Evolutionary conservation across 73 alveolate genomes (phyloP).

Genomic region (Uronychia binucleata): DNA sequence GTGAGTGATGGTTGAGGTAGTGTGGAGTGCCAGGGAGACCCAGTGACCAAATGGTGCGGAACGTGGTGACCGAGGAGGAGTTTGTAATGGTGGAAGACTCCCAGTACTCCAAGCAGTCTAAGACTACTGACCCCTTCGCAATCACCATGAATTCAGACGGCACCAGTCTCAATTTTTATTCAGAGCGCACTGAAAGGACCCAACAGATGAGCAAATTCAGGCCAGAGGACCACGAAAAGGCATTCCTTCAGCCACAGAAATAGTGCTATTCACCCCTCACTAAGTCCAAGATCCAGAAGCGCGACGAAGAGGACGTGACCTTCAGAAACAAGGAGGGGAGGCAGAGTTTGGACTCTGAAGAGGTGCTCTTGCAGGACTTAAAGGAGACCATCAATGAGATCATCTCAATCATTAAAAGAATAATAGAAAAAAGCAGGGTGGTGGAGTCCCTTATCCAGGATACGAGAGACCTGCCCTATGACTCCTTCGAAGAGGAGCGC

Average conservation of each 20-base stretch:
- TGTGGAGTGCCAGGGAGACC: no score
- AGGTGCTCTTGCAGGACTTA: constrained; percentile 13
- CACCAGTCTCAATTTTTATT: neutral
- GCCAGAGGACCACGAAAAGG: neutral
- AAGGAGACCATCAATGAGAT: constrained; percentile 31
- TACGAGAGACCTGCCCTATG: neutral
- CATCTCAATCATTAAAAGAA: neutral
- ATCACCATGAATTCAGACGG: neutral
- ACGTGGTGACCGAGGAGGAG: constrained; percentile 1
- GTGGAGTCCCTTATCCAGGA: neutral
- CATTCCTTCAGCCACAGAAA: neutral
- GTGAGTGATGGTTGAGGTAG: no score
- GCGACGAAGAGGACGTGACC: neutral
- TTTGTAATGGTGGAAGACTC: constrained; percentile 6
- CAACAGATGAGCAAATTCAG: neutral
- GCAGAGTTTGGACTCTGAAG: neutral
- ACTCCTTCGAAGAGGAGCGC: constrained; percentile 15
- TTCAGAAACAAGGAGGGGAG: neutral
- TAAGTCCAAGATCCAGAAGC: neutral
- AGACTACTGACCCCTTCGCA: no score
- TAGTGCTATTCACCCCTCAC: neutral
- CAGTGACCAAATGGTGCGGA: neutral
- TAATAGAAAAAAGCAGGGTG: neutral
- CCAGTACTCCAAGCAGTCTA: neutral
- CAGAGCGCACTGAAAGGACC: neutral